Evolutionary conservation across 108 stramenopile genomes (phyloP).

Genomic region (Nitzschia palea): DNA sequence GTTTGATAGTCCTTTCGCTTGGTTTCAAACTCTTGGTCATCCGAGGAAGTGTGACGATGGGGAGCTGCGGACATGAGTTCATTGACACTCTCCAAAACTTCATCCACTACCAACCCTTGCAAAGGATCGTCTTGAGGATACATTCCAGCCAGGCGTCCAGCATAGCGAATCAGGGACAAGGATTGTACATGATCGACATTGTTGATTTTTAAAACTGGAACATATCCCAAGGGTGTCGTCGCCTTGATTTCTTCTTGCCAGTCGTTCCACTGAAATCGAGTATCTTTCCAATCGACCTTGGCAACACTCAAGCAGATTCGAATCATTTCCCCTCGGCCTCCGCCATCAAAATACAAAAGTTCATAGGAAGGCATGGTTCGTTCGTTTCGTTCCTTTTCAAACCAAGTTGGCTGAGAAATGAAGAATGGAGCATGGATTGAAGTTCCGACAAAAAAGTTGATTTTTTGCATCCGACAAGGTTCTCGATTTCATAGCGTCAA

Average conservation of each 20-base stretch:
- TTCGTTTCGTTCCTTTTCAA: too few relatives aligned
- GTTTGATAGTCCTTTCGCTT: conserved; percentile 6
- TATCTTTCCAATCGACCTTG: conserved; percentile 19
- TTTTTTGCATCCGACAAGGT: too few relatives aligned
- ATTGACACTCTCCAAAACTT: conserved; percentile 5
- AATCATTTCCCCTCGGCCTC: conserved; percentile 21
- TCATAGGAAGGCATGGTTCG: too few relatives aligned
- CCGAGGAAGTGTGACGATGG: too few relatives aligned
- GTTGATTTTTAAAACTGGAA: conserved; percentile 22
- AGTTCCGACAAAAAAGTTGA: too few relatives aligned
- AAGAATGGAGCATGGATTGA: too few relatives aligned
- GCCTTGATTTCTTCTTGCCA: conserved; percentile 30
- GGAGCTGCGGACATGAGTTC: conserved; percentile 8
- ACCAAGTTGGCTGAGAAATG: too few relatives aligned
- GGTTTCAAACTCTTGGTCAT: neutral
- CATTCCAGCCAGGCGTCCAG: conserved; percentile 12
- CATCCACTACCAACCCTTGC: conserved; percentile 9
- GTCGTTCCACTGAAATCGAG: conserved; percentile 13
- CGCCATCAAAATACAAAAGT: conserved; percentile 19
- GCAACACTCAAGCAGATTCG: conserved; percentile 13
- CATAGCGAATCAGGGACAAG: conserved; percentile 8
- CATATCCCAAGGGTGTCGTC: conserved; percentile 22
- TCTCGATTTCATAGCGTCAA: too few relatives aligned
- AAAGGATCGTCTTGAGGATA: conserved; percentile 13
- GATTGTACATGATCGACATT: conserved; percentile 6